A percentile compares a stretch with the other conserved stretches of the same genome.
phyloP scores from a whole-genome alignment of 306 rosid species.

The Ormosia emarginata region DNA sequence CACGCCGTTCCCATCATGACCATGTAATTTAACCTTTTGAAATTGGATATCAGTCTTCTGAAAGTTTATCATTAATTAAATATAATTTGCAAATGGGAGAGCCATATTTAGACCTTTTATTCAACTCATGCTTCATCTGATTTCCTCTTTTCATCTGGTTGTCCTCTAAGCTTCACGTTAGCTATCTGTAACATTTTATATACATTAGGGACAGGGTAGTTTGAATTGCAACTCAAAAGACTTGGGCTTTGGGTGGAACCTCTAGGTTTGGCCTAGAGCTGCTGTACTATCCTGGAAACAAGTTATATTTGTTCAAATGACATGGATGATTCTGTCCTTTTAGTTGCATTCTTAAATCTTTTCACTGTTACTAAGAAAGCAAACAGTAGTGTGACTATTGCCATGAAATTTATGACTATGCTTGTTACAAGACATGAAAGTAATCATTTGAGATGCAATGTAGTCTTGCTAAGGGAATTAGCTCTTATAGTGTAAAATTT shows the following conservation, averaged over 20 bases:
- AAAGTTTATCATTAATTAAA: neutral
- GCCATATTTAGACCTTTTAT: neutral
- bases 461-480: neutral
- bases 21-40: neutral
- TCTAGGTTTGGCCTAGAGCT: neutral
- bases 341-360: neutral
- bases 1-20: neutral
- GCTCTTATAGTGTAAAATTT: neutral
- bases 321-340: neutral
- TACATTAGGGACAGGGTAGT: neutral
- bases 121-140: neutral
- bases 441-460: neutral
- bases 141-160: neutral
- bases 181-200: neutral
- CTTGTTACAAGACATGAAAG: neutral
- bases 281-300: neutral
- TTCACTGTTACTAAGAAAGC: neutral
- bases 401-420: neutral
- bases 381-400: neutral
- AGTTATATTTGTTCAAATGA: conserved; percentile 14
- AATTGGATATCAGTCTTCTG: neutral
- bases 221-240: neutral
- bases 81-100: neutral
- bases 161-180: neutral
- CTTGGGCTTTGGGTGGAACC: neutral